Base-by-base conservation (phyloP, 2,329 filamentous ascomycete species). In the Didymella segeticola region DNA sequence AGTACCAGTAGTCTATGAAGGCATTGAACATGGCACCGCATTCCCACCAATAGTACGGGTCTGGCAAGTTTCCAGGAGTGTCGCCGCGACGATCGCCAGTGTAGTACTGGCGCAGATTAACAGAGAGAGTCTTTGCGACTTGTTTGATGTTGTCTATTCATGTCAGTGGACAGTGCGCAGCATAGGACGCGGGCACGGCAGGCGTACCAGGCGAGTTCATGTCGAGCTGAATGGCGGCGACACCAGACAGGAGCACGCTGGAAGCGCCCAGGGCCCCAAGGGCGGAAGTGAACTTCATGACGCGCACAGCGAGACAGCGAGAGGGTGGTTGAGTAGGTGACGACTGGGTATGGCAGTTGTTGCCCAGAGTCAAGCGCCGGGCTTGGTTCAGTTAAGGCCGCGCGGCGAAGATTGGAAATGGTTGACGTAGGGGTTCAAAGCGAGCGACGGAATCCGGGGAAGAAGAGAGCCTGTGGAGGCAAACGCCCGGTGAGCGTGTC, bases 51-150 rank as follows among this genome's bases (percentile, higher is more conserved):
- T 73, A 78, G 67, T 78, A 78, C 7, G 75, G 75, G 27, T 70
- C 69, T 25, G 75, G 75, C 42, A 78, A 80, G 61, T 89, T 83
- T 46, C 81, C 86, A 36, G 87, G 80, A 8, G 81, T 80, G 73
- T 85, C 81, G 37, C 82, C 78, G n/a, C 80, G 81, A 26, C 78
- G 75, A 63, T 88, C 87, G 42, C 87, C 87, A 1, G 78, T 80
- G 73, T 89, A 90, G 71, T 85, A 88, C 34, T 78, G 79, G 79
- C 89, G 85, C 64, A 86, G 77, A 39, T 82, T 86, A 43, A 79
- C 78, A 5, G 86, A 86, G 46, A 89, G 74, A 1, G 82, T 83
- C 57, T 81, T 83, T 15, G 87, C 82, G 5, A 85, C 86, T 57
- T 79, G 78, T 60, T 82, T 83, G 63, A 90, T 82, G 0, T 86